These are phyloP conservation scores for Exsudoporus frostii DNA, from an alignment of 768 basidiomycete species.

Conservation along the genomic window DNA sequence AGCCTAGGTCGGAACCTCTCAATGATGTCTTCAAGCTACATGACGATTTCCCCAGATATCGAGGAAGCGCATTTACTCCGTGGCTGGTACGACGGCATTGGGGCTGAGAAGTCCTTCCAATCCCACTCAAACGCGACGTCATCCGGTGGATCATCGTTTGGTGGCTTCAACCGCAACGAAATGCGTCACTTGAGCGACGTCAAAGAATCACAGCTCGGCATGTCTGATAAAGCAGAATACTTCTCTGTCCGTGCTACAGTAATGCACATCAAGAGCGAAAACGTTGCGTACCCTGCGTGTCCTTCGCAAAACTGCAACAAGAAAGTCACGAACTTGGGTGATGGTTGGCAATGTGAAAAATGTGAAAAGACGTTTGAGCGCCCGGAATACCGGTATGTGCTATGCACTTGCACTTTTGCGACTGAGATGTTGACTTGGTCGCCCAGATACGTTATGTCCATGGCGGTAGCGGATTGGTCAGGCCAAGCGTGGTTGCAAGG, in stretches of 20 bases:
- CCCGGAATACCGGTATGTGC: constrained; percentile 77
- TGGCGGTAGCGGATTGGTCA: constrained; percentile 89
- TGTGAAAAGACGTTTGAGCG: constrained; percentile 68
- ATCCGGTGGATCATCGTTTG: constrained; percentile 36
- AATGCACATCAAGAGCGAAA: constrained; percentile 83
- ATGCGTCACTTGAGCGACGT: constrained; percentile 73
- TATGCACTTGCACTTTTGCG: background rate
- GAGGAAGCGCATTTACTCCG: constrained; percentile 80
- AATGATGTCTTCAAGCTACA: constrained; percentile 74
- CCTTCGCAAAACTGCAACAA: constrained; percentile 79
- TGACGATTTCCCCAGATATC: constrained; percentile 90
- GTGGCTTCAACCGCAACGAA: constrained; percentile 66
- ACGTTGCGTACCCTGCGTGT: constrained; percentile 87
- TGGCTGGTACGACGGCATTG: constrained; percentile 88
- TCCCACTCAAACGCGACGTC: constrained; percentile 54
- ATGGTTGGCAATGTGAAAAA: constrained; percentile 91
- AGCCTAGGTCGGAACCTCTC: constrained; percentile 74
- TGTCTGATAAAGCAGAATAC: constrained; percentile 72
- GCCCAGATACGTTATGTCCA: constrained; percentile 70
- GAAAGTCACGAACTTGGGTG: constrained; percentile 73
- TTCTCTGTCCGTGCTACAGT: constrained; percentile 82
- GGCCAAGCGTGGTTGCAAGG: constrained; percentile 90
- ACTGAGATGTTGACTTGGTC: constrained; percentile 1
- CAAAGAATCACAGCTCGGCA: constrained; percentile 72
- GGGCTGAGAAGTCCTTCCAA: constrained; percentile 62